A percentile compares a stretch with the other conserved stretches of the same genome.
phyloP scores from a whole-genome alignment of 139 green algal genomes.

The Chlorella sorokiniana region DNA sequence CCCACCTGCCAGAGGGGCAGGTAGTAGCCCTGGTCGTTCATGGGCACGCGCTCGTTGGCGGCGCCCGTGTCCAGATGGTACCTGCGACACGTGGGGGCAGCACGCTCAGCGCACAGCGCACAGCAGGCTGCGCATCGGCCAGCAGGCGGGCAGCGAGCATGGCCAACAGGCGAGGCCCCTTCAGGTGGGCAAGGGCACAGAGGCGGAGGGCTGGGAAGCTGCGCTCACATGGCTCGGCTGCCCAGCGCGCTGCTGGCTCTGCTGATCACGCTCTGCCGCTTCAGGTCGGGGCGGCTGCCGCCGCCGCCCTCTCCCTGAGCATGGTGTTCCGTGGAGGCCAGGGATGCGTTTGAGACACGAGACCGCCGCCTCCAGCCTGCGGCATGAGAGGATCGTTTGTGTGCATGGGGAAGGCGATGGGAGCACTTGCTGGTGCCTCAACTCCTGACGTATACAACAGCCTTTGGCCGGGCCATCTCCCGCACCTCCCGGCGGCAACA shows the following conservation, averaged over 20 bases:
- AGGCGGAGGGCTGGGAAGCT: too few relatives aligned
- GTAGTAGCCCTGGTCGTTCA: conserved; percentile 12
- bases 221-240: background rate
- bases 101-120: background rate
- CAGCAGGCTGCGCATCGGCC: background rate
- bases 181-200: too few relatives aligned
- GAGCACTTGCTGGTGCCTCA: too few relatives aligned
- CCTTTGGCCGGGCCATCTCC: too few relatives aligned
- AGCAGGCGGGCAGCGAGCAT: too few relatives aligned
- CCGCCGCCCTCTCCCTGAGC: too few relatives aligned
- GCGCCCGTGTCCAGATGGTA: conserved; percentile 25
- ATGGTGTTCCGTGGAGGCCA: background rate
- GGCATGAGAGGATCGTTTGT: too few relatives aligned
- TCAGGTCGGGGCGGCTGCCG: background rate
- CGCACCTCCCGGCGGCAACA: background rate
- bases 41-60: conserved; percentile 12
- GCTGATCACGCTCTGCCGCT: background rate
- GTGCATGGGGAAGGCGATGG: too few relatives aligned
- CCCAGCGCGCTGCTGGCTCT: background rate
- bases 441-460: too few relatives aligned
- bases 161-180: too few relatives aligned
- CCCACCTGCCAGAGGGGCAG: conserved; percentile 26
- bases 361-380: conserved; percentile 6
- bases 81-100: background rate
- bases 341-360: background rate